Evolutionary conservation across 2,329 filamentous ascomycete species (phyloP).

Genomic region (Pleurostoma richardsiae): DNA sequence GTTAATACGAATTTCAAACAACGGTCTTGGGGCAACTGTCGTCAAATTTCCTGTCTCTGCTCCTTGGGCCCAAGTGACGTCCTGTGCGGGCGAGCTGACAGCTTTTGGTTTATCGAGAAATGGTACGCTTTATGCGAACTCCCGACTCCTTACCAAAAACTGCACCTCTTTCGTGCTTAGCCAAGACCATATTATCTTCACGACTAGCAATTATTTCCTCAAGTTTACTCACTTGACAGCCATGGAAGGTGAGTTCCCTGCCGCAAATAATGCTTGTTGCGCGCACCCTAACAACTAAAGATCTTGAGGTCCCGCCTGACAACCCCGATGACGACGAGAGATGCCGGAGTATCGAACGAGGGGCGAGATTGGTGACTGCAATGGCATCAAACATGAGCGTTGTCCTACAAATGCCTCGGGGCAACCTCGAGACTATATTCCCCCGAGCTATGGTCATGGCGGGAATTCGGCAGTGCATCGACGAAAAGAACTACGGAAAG

Average conservation of each 20-base stretch:
- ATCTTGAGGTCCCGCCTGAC: conserved; percentile 77
- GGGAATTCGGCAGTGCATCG: conserved; percentile 78
- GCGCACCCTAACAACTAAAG: conserved; percentile 37
- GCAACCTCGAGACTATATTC: conserved; percentile 92
- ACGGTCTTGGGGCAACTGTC: conserved; percentile 25
- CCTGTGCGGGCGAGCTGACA: conserved; percentile 33
- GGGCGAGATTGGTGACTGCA: conserved; percentile 79
- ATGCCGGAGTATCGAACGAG: conserved; percentile 87
- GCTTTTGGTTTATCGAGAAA: conserved; percentile 65
- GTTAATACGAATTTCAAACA: conserved; percentile 31
- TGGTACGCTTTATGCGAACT: conserved; percentile 75
- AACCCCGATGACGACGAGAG: conserved; percentile 89
- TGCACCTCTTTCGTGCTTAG: conserved; percentile 90
- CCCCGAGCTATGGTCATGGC: conserved; percentile 89
- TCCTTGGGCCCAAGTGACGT: conserved; percentile 46
- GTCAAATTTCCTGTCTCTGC: conserved; percentile 39
- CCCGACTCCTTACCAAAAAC: conserved; percentile 70
- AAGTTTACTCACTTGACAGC: conserved; percentile 84
- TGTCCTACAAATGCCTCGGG: conserved; percentile 89
- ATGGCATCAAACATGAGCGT: conserved; percentile 84
- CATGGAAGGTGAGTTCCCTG: conserved; percentile 50
- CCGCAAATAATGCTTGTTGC: too few species aligned
- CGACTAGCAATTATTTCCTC: conserved; percentile 84
- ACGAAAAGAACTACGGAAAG: conserved; percentile 71
- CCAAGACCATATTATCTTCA: conserved; percentile 79